These are phyloP conservation scores for Lanmaoa rubissima DNA, from an alignment of 768 basidiomycete genomes.

Conservation along the genomic window DNA sequence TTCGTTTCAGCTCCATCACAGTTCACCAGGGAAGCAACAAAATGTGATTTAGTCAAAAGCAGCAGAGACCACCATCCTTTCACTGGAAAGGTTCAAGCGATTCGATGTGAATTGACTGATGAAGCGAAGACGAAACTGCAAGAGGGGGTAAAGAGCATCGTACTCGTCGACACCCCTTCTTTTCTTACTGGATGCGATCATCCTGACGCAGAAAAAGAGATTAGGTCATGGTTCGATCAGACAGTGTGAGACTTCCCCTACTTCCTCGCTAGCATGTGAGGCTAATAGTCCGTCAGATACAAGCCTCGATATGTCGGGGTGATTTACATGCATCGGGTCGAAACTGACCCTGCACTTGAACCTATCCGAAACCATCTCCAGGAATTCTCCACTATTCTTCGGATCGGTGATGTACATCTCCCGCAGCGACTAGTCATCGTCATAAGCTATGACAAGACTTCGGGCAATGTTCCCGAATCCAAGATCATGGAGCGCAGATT, in stretches of 20 bases:
- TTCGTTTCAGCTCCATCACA: not conserved
- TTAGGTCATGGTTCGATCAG: not conserved
- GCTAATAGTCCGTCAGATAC: not conserved
- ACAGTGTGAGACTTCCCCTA: not conserved
- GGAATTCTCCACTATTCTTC: not conserved
- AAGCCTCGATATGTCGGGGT: constrained; percentile 7
- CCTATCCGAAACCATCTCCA: constrained; percentile 2
- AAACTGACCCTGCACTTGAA: constrained; percentile 13
- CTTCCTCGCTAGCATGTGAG: not conserved
- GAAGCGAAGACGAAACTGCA: not conserved
- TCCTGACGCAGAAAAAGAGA: constrained; percentile 2
- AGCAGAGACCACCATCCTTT: constrained; percentile 1
- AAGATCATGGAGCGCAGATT: not conserved
- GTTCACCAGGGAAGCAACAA: constrained; percentile 17
- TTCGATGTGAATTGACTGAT: constrained; percentile 13
- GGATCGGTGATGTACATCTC: not conserved
- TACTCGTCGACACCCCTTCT: constrained; percentile 24
- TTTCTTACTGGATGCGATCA: constrained; percentile 13
- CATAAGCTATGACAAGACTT: constrained; percentile 13
- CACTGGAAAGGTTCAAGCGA: constrained; percentile 12
- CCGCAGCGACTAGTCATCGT: constrained; percentile 8
- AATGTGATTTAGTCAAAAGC: not conserved
- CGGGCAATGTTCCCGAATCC: not conserved
- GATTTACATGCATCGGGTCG: constrained; percentile 21
- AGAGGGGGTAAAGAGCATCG: constrained; percentile 7